These are phyloP conservation scores for Candida adriatica DNA, from an alignment of 805 yeast species.

Conservation along the genomic window DNA sequence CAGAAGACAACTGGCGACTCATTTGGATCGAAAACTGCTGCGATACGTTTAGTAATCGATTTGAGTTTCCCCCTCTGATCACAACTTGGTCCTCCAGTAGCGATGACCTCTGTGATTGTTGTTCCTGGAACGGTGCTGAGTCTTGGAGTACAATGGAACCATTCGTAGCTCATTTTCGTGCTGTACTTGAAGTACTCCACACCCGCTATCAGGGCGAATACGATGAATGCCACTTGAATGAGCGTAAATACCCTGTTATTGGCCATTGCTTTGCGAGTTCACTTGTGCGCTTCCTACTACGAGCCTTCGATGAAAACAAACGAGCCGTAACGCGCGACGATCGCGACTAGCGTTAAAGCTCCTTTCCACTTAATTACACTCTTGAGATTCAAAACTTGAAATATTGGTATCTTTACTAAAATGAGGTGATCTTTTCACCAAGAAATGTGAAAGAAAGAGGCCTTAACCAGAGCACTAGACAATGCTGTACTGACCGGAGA, in stretches of 20 bases:
- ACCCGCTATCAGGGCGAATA: slow-evolving; percentile 30
- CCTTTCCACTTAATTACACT: too few relatives aligned
- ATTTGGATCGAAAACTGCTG: slow-evolving; percentile 34
- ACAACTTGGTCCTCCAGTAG: slow-evolving; percentile 38
- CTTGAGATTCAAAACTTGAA: not conserved
- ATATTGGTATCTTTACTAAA: not conserved
- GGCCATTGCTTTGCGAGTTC: too few relatives aligned
- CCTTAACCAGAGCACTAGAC: slow-evolving; percentile 1
- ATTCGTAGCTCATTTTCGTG: slow-evolving; percentile 34
- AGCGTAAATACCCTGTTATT: slow-evolving; percentile 15
- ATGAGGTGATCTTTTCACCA: not conserved
- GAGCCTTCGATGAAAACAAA: too few relatives aligned
- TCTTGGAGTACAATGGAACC: slow-evolving; percentile 38
- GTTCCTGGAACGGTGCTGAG: slow-evolving; percentile 20
- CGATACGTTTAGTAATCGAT: slow-evolving; percentile 31
- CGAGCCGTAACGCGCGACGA: too few relatives aligned
- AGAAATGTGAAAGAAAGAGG: not conserved
- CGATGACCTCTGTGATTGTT: slow-evolving; percentile 26
- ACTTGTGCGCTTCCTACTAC: too few relatives aligned
- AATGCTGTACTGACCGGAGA: slow-evolving; percentile 50
- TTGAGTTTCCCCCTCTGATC: slow-evolving; percentile 38
- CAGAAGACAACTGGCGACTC: slow-evolving; percentile 29
- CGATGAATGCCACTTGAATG: slow-evolving; percentile 23
- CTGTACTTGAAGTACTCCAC: slow-evolving; percentile 37
- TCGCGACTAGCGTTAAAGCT: too few relatives aligned